A percentile compares a stretch with the other conserved stretches of the same genome.
Evolutionary conservation across 305 asterid species (phyloP).

Genomic region (Fraxinus paxiana): DNA sequence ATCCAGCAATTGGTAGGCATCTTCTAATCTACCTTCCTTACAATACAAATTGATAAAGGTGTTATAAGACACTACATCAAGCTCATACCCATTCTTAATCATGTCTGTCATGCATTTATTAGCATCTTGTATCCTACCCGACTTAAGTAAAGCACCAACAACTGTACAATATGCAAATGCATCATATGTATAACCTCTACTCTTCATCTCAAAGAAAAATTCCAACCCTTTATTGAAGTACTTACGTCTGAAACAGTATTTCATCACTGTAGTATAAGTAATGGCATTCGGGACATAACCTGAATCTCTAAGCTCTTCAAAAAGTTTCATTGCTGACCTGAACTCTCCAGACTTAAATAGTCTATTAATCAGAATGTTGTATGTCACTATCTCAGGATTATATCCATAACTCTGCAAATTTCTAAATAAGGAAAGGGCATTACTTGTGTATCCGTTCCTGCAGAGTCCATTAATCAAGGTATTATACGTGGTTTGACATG

Average conservation of each 20-base stretch:
- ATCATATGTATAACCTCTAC: conserved; percentile 71
- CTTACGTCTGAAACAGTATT: conserved; percentile 53
- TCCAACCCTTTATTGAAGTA: conserved; percentile 58
- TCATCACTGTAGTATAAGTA: conserved; percentile 80
- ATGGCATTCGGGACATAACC: conserved; percentile 68
- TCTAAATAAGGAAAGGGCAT: conserved; percentile 64
- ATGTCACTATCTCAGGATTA: conserved; percentile 59
- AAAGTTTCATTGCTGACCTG: conserved; percentile 47
- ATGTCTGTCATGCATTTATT: conserved; percentile 49
- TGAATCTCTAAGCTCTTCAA: conserved; percentile 53
- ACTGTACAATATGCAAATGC: conserved; percentile 74
- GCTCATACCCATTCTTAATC: conserved; percentile 70
- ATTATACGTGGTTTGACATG: conserved; percentile 59
- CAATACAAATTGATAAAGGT: conserved; percentile 62
- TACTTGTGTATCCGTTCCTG: conserved; percentile 46
- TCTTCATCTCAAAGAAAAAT: conserved; percentile 73
- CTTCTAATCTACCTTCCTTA: conserved; percentile 61
- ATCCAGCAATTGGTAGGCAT: conserved; percentile 47
- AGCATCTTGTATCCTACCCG: conserved; percentile 47
- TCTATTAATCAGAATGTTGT: conserved; percentile 70
- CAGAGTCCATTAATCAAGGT: conserved; percentile 78
- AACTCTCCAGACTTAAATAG: conserved; percentile 54
- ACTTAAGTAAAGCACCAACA: conserved; percentile 58
- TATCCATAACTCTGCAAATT: conserved; percentile 50
- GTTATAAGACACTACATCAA: conserved; percentile 73